Base-by-base conservation (phyloP, 1,284 basidiomycete species). In the Leccinum subspadiceum region DNA sequence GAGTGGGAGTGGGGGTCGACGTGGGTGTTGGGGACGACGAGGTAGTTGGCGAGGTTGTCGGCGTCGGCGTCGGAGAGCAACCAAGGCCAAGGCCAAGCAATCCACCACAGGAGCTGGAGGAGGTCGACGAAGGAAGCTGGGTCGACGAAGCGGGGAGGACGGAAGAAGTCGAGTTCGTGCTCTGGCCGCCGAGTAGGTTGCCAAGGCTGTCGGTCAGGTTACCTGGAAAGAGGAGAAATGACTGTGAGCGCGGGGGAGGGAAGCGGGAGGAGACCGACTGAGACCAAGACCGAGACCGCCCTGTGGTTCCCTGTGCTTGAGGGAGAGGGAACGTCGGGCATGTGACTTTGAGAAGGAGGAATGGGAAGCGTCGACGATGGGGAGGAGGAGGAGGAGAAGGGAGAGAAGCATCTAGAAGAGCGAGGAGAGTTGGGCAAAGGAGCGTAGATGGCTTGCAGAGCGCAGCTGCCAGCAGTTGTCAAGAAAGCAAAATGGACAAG, bases 261-360 rank as follows among this genome's bases (percentile, higher is more conserved):
- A 50, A 50, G 49, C 22, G 37, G 6, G 8, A 51, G 10, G 5
- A 24, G 33, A 57, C 67, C 54, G 2, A 64, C 70, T 64, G 57
- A 71, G 54, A 37, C 6, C 35, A 13, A 55, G 2, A 64, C 66
- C 66, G 5, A 56, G 41, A 20, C 39, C 52, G 22, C 60, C 59
- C 41, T 53, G 57, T 17, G 64, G 39, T n/a, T 51, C 53, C 63
- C 71, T 68, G 48, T 72, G 72, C 62, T 67, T 75, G 56, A 72
- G 64, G 9, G 79, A 78, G 24, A 48, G 20, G 20, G 22, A 48
- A 48, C 78, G 76, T 51, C 81, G 74, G 12, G 77, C 73, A 74
- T 82, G 79, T 4, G 78, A 76, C 35, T 71, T 64, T 22, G 65
- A 55, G 10, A 68, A 48, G 15, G 76, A 75, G 1, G 77, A 75